These are phyloP conservation scores for Colletotrichum musae DNA, from an alignment of 2,329 filamentous ascomycete genomes.

Conservation along the genomic window DNA sequence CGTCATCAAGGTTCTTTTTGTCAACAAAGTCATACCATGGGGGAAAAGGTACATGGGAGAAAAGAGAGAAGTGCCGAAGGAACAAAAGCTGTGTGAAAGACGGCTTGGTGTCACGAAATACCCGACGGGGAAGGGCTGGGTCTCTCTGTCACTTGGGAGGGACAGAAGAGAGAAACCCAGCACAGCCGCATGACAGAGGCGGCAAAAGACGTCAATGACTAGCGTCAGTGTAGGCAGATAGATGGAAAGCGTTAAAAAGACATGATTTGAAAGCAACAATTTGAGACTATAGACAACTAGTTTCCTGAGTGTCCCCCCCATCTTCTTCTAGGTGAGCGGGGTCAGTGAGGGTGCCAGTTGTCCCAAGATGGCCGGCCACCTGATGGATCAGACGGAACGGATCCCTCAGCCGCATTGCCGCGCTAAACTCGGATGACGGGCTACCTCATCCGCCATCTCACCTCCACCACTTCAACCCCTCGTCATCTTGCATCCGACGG, in stretches of 20 bases:
- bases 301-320: too few relatives aligned
- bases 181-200: slow-evolving; percentile 32
- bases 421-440: neutral
- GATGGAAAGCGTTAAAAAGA: slow-evolving; percentile 41
- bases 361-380: too few relatives aligned
- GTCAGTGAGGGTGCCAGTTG: too few relatives aligned
- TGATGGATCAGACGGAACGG: neutral
- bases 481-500: neutral
- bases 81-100: slow-evolving; percentile 13
- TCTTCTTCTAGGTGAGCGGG: too few relatives aligned
- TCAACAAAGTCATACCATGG: slow-evolving; percentile 36
- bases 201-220: slow-evolving; percentile 37
- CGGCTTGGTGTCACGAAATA: slow-evolving; percentile 32
- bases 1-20: slow-evolving; percentile 35
- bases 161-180: slow-evolving; percentile 17
- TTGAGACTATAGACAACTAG: too few relatives aligned
- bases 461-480: neutral
- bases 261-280: slow-evolving; percentile 32
- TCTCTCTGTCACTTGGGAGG: slow-evolving; percentile 12
- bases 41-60: slow-evolving; percentile 28
- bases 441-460: neutral
- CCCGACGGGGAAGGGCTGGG: slow-evolving; percentile 27
- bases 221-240: slow-evolving; percentile 42
- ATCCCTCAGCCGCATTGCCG: neutral
- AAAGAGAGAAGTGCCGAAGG: slow-evolving; percentile 1